Evolutionary conservation across 441 rosid genomes (phyloP).

Genomic region (Populus tomentosa): DNA sequence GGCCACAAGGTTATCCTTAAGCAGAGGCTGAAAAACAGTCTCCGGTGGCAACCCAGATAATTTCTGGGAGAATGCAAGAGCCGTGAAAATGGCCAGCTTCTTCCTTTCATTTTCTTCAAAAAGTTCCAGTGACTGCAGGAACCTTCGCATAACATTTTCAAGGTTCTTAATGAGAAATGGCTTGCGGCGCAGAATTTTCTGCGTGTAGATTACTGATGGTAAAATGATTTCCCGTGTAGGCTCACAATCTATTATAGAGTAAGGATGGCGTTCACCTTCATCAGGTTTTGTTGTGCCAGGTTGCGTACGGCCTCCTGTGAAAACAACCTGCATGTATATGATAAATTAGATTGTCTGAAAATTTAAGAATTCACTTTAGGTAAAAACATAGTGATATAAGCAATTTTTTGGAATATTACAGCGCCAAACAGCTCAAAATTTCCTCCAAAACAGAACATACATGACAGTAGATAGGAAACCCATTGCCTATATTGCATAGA

Average conservation of each 20-base stretch:
- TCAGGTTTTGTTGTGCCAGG: constrained; percentile 96
- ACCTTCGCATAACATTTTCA: constrained; percentile 88
- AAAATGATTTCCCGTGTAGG: constrained; percentile 74
- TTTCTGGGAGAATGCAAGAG: constrained; percentile 97
- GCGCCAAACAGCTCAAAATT: background rate
- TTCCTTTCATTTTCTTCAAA: constrained; percentile 97
- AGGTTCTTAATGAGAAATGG: constrained; percentile 96
- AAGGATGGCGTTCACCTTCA: constrained; percentile 94
- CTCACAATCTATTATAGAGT: constrained; percentile 85
- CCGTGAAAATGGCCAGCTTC: constrained; percentile 95
- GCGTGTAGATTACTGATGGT: constrained; percentile 83
- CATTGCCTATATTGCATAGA: background rate
- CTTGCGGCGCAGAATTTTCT: constrained; percentile 80
- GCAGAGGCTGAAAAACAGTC: constrained; percentile 94
- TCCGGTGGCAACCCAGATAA: constrained; percentile 96
- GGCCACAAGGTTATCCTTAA: constrained; percentile 94
- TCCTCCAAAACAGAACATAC: background rate
- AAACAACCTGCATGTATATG: constrained; percentile 57
- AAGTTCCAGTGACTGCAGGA: constrained; percentile 94
- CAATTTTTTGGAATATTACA: background rate
- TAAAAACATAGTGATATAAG: background rate
- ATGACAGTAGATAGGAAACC: background rate
- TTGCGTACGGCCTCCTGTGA: constrained; percentile 96
- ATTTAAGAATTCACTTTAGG: background rate
- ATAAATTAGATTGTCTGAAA: background rate